phyloP scores from a whole-genome alignment of 148 eudicot species.

The Camellia granthamiana region DNA sequence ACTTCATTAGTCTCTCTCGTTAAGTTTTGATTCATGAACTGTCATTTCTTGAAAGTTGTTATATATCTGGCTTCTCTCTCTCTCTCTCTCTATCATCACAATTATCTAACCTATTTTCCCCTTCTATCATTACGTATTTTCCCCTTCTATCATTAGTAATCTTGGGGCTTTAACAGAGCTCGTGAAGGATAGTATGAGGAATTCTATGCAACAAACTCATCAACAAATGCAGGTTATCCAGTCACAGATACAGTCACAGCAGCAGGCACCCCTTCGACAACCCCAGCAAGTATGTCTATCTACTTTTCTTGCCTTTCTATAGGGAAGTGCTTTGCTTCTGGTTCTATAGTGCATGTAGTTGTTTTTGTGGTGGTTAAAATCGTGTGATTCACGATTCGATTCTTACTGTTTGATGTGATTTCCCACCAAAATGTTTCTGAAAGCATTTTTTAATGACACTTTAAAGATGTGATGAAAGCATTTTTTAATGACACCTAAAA shows the following conservation, averaged over 20 bases:
- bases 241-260: conserved; percentile 58
- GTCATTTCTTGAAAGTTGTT: not conserved
- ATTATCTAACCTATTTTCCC: conserved; percentile 18
- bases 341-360: not conserved
- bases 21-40: not conserved
- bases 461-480: no score
- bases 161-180: conserved; percentile 63
- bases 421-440: no score
- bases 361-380: no score
- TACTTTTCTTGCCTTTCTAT: not conserved
- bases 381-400: no score
- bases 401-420: no score
- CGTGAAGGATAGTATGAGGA: conserved; percentile 66
- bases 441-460: no score
- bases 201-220: conserved; percentile 49
- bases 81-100: not conserved
- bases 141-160: conserved; percentile 44
- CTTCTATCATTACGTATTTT: conserved; percentile 7
- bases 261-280: conserved; percentile 61
- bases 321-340: not conserved
- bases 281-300: conserved; percentile 54
- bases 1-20: not conserved
- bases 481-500: no score
- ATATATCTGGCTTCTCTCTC: no score
- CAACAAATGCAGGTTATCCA: conserved; percentile 59